A percentile compares a stretch with the other conserved stretches of the same genome.
phyloP scores from a whole-genome alignment of 768 basidiomycete genomes.

The Pleurotus tuoliensis region DNA sequence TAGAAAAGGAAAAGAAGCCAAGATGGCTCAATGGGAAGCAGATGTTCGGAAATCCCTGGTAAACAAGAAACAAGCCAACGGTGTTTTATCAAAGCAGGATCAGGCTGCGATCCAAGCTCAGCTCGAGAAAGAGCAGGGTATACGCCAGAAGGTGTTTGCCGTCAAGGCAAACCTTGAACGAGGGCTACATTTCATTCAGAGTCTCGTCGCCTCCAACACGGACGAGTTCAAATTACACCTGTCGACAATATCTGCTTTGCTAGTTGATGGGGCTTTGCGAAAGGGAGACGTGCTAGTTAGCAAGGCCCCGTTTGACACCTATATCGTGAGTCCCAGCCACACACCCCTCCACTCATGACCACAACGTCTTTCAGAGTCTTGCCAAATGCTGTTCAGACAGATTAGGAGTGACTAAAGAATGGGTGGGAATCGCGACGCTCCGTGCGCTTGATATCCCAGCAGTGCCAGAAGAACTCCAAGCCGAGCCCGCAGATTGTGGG shows the following conservation, averaged over 20 bases:
- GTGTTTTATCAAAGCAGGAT: constrained; percentile 76
- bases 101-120: constrained; percentile 82
- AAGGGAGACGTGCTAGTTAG: constrained; percentile 62
- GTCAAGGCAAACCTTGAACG: constrained; percentile 57
- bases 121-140: constrained; percentile 69
- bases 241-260: constrained; percentile 48
- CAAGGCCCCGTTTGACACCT: constrained; percentile 63
- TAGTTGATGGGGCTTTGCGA: constrained; percentile 65
- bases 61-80: constrained; percentile 63
- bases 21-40: constrained; percentile 92
- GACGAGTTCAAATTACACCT: constrained; percentile 57
- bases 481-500: constrained; percentile 67
- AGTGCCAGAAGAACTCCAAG: constrained; percentile 68
- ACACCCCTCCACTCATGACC: not conserved
- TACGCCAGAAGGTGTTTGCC: constrained; percentile 55
- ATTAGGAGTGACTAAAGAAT: constrained; percentile 60
- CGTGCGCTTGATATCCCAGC: constrained; percentile 62
- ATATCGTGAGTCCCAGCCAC: constrained; percentile 52
- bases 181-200: constrained; percentile 66
- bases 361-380: constrained; percentile 44
- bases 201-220: constrained; percentile 47
- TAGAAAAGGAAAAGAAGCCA: constrained; percentile 82
- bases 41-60: constrained; percentile 86
- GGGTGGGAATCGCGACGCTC: constrained; percentile 83
- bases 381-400: constrained; percentile 72